phyloP scores from a whole-genome alignment of 352 stramenopile genomes.

The Pythium sukuiense region DNA sequence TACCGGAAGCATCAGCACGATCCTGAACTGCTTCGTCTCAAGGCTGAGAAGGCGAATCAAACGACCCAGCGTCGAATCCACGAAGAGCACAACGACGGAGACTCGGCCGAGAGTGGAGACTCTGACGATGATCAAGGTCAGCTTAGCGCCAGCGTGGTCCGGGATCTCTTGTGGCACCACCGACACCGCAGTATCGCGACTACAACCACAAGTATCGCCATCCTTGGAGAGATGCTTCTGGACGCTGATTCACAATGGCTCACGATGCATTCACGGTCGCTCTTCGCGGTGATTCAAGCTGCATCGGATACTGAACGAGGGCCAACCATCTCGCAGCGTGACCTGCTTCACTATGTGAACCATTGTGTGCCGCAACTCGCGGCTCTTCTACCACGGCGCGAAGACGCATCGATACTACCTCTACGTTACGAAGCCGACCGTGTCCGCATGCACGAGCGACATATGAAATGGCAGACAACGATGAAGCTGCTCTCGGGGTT shows the following conservation, averaged over 20 bases:
- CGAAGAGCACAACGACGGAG: neutral
- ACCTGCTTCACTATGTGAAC: slow-evolving; percentile 25
- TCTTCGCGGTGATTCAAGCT: slow-evolving; percentile 9
- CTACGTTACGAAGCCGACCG: neutral
- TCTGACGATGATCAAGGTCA: neutral
- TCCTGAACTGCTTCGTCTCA: slow-evolving; percentile 1
- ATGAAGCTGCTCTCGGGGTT: slow-evolving; percentile 10
- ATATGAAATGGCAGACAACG: neutral
- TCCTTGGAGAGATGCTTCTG: slow-evolving; percentile 5
- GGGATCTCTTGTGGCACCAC: slow-evolving; percentile 18
- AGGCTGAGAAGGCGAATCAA: neutral
- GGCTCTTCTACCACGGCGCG: neutral
- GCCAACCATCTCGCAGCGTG: neutral
- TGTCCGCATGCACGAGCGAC: neutral
- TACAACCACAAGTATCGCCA: slow-evolving; percentile 16
- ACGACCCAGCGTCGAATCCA: neutral
- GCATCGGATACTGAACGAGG: neutral
- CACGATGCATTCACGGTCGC: neutral
- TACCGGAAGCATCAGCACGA: slow-evolving; percentile 38
- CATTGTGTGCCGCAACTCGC: slow-evolving; percentile 22
- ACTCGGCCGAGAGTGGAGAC: neutral
- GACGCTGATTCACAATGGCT: slow-evolving; percentile 12
- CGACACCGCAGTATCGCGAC: slow-evolving; percentile 15
- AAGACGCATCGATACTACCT: neutral
- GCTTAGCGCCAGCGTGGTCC: neutral